Evolutionary conservation across 805 yeast species (phyloP).

Genomic region (Zygoascus ofunaensis): DNA sequence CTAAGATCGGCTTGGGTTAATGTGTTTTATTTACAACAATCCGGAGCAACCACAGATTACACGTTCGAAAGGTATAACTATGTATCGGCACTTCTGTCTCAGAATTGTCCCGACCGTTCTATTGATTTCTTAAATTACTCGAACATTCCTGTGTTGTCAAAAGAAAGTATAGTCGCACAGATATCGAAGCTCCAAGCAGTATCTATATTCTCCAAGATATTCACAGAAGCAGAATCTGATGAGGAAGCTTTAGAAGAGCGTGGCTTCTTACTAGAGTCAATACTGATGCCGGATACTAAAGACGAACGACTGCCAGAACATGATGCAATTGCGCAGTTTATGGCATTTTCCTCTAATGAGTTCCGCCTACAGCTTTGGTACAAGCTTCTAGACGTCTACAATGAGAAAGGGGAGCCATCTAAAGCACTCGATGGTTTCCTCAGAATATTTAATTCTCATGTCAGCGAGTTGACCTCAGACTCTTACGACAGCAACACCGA

Average conservation of each 20-base stretch:
- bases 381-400: constrained; percentile 51
- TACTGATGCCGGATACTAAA: constrained; percentile 27
- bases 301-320: constrained; percentile 27
- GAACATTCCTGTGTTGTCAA: constrained; percentile 48
- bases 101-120: constrained; percentile 15
- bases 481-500: constrained; percentile 20
- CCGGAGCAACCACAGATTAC: constrained; percentile 30
- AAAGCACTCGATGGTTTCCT: constrained; percentile 41
- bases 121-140: constrained; percentile 50
- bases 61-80: constrained; percentile 21
- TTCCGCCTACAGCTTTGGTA: constrained; percentile 70
- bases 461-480: constrained; percentile 29
- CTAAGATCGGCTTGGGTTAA: constrained; percentile 43
- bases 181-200: constrained; percentile 64
- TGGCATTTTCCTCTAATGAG: constrained; percentile 53
- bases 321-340: constrained; percentile 49
- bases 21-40: constrained; percentile 37
- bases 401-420: constrained; percentile 32
- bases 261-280: constrained; percentile 24
- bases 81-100: constrained; percentile 13
- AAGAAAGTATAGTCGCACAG: constrained; percentile 45
- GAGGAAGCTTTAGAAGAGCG: background rate
- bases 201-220: constrained; percentile 48
- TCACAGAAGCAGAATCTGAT: constrained; percentile 18
- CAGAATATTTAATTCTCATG: constrained; percentile 38